A percentile compares a stretch with the other conserved stretches of the same genome.
phyloP scores from a whole-genome alignment of 1,284 basidiomycete species.

The Sporisorium reilianum region DNA sequence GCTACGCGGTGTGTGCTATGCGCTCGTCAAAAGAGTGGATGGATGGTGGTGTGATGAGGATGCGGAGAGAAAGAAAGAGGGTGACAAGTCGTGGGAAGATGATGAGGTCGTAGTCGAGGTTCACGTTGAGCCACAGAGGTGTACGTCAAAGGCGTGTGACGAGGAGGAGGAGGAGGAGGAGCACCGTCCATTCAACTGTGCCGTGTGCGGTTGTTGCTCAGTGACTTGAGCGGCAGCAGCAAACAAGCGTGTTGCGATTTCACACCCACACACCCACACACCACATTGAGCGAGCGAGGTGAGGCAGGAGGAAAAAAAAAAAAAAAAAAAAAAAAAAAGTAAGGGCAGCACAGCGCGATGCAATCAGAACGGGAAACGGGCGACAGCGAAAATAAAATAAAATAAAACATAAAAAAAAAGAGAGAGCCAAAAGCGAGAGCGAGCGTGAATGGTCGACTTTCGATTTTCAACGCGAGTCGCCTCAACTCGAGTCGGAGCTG shows the following conservation, averaged over 20 bases:
- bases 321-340: neutral
- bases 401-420: neutral
- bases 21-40: neutral
- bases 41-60: neutral
- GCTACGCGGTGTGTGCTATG: neutral
- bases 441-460: slow-evolving; percentile 2
- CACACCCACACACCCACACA: neutral
- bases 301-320: too few relatives aligned
- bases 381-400: neutral
- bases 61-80: neutral
- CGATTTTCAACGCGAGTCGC: slow-evolving; percentile 3
- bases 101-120: neutral
- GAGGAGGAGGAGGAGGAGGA: neutral
- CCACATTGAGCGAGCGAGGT: too few relatives aligned
- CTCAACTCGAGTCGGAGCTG: neutral
- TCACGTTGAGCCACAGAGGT: neutral
- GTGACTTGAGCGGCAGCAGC: neutral
- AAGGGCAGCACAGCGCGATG: too few relatives aligned
- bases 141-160: too few relatives aligned
- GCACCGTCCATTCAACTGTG: neutral
- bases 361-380: too few relatives aligned
- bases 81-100: neutral
- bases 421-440: too few relatives aligned
- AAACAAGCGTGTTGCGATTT: neutral
- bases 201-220: neutral